Conservation (phyloP, 331 rosid genomes). For the Acacia pycnantha region DNA sequence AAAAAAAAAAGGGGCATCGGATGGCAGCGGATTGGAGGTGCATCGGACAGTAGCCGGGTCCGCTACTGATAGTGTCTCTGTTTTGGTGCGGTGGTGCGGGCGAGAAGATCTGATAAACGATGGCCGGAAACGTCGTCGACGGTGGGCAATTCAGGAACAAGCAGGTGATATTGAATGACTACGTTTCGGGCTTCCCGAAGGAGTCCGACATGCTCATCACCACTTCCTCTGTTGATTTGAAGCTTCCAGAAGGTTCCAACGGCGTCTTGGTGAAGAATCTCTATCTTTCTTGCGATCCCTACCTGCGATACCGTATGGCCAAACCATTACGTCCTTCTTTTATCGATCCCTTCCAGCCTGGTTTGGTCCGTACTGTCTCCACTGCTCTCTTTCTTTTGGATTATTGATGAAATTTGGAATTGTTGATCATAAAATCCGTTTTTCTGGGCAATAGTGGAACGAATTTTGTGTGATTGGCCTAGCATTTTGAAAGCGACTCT, state of each 20-base stretch:
- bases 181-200: background rate
- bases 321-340: background rate
- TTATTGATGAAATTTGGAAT: background rate
- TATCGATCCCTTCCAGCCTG: constrained; percentile 10
- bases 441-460: background rate
- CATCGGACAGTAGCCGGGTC: too few relatives aligned
- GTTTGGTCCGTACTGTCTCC: background rate
- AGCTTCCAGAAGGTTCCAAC: constrained; percentile 19
- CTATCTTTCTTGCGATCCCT: constrained; percentile 33
- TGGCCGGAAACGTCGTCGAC: background rate
- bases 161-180: constrained; percentile 9
- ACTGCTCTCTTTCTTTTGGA: background rate
- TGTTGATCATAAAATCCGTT: background rate
- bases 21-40: too few relatives aligned
- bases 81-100: background rate
- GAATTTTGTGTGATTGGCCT: too few relatives aligned
- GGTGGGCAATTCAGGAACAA: background rate
- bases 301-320: background rate
- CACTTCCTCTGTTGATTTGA: background rate
- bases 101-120: background rate
- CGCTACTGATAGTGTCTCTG: background rate
- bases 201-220: background rate
- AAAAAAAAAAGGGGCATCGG: too few relatives aligned
- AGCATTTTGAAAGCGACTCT: too few relatives aligned
- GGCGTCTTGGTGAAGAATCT: constrained; percentile 25